Percentiles rank a stretch among this genome's conserved stretches.
Evolutionary conservation across 225 moss, liverwort and hornwort species (phyloP).

Genomic region (Pseudisothecium myosuroides): DNA sequence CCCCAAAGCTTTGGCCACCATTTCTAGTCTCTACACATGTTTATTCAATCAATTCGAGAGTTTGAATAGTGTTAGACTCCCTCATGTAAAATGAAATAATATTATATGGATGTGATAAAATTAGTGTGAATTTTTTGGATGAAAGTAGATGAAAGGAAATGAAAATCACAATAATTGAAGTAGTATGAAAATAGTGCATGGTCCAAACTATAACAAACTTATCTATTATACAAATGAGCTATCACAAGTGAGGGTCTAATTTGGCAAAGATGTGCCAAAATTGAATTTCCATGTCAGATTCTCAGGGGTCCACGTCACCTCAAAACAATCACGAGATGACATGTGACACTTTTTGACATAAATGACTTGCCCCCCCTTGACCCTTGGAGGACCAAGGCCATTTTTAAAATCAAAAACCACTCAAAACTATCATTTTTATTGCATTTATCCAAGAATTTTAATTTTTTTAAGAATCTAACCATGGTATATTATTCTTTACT

Average conservation of each 20-base stretch:
- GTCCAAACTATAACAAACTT: no score
- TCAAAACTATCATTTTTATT: no score
- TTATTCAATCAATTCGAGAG: not conserved
- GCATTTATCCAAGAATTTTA: no score
- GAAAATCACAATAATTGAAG: not conserved
- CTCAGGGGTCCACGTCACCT: fast-evolving
- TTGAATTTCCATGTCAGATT: fast-evolving
- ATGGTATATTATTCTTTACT: no score
- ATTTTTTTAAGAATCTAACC: no score
- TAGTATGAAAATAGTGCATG: not conserved
- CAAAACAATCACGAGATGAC: not conserved
- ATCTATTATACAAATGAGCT: not conserved
- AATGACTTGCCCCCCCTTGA: no score
- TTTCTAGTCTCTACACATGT: fast-evolving
- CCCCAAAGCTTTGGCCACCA: not conserved
- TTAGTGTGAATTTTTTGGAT: not conserved
- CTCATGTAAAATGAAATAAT: fast-evolving
- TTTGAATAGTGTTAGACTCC: fast-evolving
- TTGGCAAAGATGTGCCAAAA: not conserved
- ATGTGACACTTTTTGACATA: not conserved
- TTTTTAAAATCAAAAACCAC: no score
- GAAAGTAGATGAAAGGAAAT: not conserved
- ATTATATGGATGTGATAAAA: not conserved
- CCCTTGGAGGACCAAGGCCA: no score
- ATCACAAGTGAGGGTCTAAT: no score